Base-by-base conservation (phyloP, 495 filamentous ascomycete species). In the Schizothecium vesticola region DNA sequence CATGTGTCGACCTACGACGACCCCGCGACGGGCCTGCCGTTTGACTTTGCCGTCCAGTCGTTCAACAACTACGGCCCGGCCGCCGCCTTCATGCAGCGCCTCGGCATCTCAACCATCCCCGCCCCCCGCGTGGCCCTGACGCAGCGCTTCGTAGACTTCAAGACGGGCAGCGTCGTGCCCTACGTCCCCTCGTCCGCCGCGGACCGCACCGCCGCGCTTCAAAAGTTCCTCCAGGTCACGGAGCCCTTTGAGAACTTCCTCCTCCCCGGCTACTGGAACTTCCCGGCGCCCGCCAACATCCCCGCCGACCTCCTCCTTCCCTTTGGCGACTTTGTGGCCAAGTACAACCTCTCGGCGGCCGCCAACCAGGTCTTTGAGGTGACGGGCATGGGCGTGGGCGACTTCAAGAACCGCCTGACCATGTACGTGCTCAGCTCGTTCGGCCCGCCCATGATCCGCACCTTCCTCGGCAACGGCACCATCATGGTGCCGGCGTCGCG, bases 291-390 rank as follows among this genome's bases (percentile, higher is more conserved):
- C 19, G 63, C 65, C 66, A 23, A 73, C n/a, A 74, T 86, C 56
- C 84, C 83, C 13, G 77, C 71, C 3, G 82, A 84, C 28, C 74
- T 86, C 19, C 78, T 86, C 13, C 72, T 83, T 21, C 78, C 81
- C 1, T 86, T 81, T 66, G 75, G 75, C 12, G 69, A 85, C 23
- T 84, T 86, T 65, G 71, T 81, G 23, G 75, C 66, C 31, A 84
- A 83, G 71, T 76, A 76, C 67, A 51, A 67, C 58, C 58, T 76
- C 23, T 25, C 66, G 25, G 72, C 65, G 25, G 67, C 67, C 56
- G 72, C 70, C 79, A 77, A 65, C 61, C 70, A 66, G 61, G 67
- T 76, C 57, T 74, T 81, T 24, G 79, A 75, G 60, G 79, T 79
- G 33, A 75, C 81, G 2, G 82, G 80, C 57, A 76, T 82, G 65